phyloP scores from a whole-genome alignment of 306 rosid genomes.

The Quillaja saponaria region DNA sequence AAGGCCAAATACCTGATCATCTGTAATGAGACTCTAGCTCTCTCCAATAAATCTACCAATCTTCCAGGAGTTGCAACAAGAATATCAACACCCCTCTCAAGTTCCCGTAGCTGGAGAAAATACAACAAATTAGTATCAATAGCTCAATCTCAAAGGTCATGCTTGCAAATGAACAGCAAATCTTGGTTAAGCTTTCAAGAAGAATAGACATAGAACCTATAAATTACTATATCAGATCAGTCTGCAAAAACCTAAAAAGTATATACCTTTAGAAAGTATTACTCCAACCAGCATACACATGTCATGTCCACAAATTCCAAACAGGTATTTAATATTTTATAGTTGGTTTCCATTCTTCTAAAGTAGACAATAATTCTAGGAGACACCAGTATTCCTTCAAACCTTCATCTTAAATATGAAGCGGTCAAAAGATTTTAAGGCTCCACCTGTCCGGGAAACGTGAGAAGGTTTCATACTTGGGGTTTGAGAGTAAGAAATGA shows the following conservation, averaged over 20 bases:
- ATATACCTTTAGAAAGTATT: background rate
- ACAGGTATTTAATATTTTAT: too few relatives aligned
- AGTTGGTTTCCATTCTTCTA: too few relatives aligned
- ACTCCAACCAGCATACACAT: too few relatives aligned
- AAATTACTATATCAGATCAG: slow-evolving; percentile 6
- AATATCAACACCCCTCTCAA: slow-evolving; percentile 91
- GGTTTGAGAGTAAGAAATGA: too few relatives aligned
- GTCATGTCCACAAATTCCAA: too few relatives aligned
- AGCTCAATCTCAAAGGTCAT: background rate
- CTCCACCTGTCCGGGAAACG: too few relatives aligned
- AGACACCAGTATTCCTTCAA: too few relatives aligned
- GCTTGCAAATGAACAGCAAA: background rate
- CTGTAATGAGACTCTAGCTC: slow-evolving; percentile 80
- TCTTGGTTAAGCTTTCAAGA: slow-evolving; percentile 2
- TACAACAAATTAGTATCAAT: slow-evolving; percentile 23
- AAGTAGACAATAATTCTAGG: too few relatives aligned
- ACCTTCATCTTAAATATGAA: too few relatives aligned
- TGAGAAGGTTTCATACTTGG: too few relatives aligned
- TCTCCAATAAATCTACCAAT: slow-evolving; percentile 86
- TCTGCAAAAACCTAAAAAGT: slow-evolving; percentile 1
- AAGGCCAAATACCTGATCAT: slow-evolving; percentile 72
- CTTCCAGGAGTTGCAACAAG: slow-evolving; percentile 98
- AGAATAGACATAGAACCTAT: background rate
- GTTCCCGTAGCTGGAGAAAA: slow-evolving; percentile 70
- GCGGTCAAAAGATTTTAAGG: too few relatives aligned